Evolutionary conservation across 2,329 filamentous ascomycete genomes (phyloP).

Genomic region (Penicillium sclerotiorum): DNA sequence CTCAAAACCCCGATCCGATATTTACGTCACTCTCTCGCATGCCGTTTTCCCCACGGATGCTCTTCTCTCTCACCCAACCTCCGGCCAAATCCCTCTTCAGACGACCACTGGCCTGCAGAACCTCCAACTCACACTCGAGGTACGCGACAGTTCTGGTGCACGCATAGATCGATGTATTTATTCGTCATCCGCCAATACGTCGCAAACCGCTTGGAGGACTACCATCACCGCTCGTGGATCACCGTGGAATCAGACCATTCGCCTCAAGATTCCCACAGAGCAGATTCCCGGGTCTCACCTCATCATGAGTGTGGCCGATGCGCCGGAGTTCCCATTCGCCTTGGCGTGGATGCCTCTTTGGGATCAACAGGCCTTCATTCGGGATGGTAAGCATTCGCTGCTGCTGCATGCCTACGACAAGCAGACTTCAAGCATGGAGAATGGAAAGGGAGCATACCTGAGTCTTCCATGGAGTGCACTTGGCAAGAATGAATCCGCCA

Average conservation of each 20-base stretch:
- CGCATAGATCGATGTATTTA: conserved; percentile 87
- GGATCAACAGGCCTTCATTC: conserved; percentile 86
- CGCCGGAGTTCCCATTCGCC: conserved; percentile 85
- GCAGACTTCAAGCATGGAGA: conserved; percentile 70
- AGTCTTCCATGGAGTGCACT: conserved; percentile 76
- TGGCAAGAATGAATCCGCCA: conserved; percentile 66
- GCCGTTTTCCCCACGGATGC: conserved; percentile 72
- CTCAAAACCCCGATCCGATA: conserved; percentile 85
- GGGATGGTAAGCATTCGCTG: conserved; percentile 79
- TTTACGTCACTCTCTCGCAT: conserved; percentile 84
- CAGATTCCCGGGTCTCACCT: conserved; percentile 84
- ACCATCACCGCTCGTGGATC: conserved; percentile 77
- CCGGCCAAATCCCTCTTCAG: conserved; percentile 75
- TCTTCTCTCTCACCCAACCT: conserved; percentile 69
- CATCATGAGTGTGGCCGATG: conserved; percentile 85
- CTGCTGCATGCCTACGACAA: conserved; percentile 92
- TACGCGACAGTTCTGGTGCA: conserved; percentile 75
- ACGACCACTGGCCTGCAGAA: conserved; percentile 68
- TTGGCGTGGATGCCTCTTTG: conserved; percentile 92
- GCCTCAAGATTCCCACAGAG: conserved; percentile 74
- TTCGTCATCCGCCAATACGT: conserved; percentile 76
- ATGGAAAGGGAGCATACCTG: conserved; percentile 84
- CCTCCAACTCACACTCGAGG: conserved; percentile 85
- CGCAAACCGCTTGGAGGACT: conserved; percentile 85
- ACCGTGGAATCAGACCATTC: conserved; percentile 84